Conservation (phyloP, 108 stramenopile genomes). For the Skeletonema costatum region DNA sequence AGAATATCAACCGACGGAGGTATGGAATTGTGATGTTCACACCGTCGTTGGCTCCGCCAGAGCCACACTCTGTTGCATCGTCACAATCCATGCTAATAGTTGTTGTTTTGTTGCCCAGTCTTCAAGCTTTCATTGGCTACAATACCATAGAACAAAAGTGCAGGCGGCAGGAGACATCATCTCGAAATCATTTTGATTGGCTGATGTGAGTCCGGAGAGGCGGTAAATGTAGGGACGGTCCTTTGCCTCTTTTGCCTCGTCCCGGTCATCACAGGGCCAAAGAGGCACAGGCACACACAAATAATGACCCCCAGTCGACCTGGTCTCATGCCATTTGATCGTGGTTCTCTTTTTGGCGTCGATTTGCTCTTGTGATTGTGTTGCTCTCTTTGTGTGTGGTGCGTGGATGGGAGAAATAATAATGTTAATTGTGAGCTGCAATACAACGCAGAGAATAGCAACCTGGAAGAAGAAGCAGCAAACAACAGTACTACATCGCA, state of each 20-base stretch:
- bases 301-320: neutral
- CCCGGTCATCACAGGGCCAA: no score
- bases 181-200: neutral
- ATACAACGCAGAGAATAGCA: neutral
- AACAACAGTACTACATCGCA: neutral
- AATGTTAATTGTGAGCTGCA: no score
- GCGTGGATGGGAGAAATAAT: no score
- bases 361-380: no score
- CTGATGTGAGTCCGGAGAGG: neutral
- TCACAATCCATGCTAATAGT: neutral
- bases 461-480: neutral
- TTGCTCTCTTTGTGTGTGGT: no score
- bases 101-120: neutral
- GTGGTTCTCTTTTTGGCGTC: no score
- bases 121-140: neutral
- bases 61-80: neutral
- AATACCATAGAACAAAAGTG: neutral
- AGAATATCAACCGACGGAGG: constrained; percentile 28
- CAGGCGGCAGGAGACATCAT: neutral
- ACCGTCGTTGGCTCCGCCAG: neutral
- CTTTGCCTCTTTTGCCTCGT: neutral
- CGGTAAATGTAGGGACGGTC: neutral
- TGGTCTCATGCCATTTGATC: no score
- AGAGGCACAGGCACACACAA: no score
- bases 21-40: constrained; percentile 9